These are phyloP conservation scores for Ogataea corticis DNA, from an alignment of 805 yeast species.

Conservation along the genomic window DNA sequence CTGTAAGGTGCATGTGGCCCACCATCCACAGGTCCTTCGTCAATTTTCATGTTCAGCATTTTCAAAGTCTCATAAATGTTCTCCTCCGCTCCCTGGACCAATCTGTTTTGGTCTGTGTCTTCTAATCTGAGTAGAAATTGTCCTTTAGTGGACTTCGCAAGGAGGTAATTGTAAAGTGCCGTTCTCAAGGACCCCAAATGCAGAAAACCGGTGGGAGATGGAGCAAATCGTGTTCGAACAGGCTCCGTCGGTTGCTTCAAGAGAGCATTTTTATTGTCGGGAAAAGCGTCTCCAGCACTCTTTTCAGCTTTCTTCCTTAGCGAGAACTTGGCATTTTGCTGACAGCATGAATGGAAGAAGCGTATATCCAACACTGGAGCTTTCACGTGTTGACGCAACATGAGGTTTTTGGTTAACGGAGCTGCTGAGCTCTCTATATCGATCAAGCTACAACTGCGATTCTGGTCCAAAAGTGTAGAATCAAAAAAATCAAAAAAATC, in stretches of 20 bases:
- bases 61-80: conserved; percentile 71
- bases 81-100: conserved; percentile 80
- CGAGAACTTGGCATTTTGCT: conserved; percentile 13
- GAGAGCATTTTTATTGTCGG: not conserved
- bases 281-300: not conserved
- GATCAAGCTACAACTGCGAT: too few species aligned
- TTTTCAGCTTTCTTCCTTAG: conserved; percentile 9
- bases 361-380: too few species aligned
- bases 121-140: conserved; percentile 80
- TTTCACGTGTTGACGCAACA: too few species aligned
- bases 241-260: conserved; percentile 44
- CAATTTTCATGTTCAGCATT: conserved; percentile 76
- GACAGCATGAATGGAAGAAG: too few species aligned
- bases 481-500: too few species aligned
- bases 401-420: too few species aligned
- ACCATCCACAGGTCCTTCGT: conserved; percentile 77
- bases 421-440: too few species aligned
- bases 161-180: conserved; percentile 82
- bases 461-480: too few species aligned
- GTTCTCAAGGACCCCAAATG: conserved; percentile 94
- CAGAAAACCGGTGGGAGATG: conserved; percentile 95
- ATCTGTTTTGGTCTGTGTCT: conserved; percentile 85
- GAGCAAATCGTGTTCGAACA: conserved; percentile 91
- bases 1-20: conserved; percentile 86
- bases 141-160: conserved; percentile 81